phyloP scores from a whole-genome alignment of 2,329 filamentous ascomycete species.

The Anthostomella pinea region DNA sequence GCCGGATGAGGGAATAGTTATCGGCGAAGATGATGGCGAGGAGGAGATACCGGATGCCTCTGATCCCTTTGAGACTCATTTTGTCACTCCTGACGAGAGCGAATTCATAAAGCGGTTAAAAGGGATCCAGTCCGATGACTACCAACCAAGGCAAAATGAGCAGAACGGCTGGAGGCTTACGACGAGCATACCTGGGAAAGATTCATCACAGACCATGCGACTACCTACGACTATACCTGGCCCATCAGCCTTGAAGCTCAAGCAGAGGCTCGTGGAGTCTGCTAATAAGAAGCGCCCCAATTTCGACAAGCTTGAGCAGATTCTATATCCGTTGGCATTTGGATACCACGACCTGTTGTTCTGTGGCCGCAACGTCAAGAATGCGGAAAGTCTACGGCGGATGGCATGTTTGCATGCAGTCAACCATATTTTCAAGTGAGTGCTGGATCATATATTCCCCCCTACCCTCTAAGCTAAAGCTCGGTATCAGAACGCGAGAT shows the following conservation, averaged over 20 bases:
- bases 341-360: constrained; percentile 79
- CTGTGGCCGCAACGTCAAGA: constrained; percentile 66
- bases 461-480: not conserved
- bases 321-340: constrained; percentile 70
- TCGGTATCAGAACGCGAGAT: constrained; percentile 66
- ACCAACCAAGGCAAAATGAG: constrained; percentile 47
- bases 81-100: constrained; percentile 64
- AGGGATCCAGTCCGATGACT: constrained; percentile 48
- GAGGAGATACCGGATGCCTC: constrained; percentile 44
- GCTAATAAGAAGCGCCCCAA: constrained; percentile 51
- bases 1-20: constrained; percentile 31
- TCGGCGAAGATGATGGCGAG: constrained; percentile 46
- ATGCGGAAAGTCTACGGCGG: constrained; percentile 66
- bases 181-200: constrained; percentile 43
- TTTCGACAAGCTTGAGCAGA: constrained; percentile 62
- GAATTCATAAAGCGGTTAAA: constrained; percentile 53
- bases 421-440: constrained; percentile 86
- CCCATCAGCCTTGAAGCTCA: constrained; percentile 57
- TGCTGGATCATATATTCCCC: constrained; percentile 1
- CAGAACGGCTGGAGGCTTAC: constrained; percentile 48
- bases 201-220: constrained; percentile 31
- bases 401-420: constrained; percentile 78
- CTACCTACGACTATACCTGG: constrained; percentile 36
- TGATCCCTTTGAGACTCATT: constrained; percentile 82
- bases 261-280: constrained; percentile 62